Percentiles rank a stretch among this genome's conserved stretches.
These are phyloP conservation scores for Millerozyma miso DNA, from an alignment of 805 yeast species.

Conservation along the genomic window DNA sequence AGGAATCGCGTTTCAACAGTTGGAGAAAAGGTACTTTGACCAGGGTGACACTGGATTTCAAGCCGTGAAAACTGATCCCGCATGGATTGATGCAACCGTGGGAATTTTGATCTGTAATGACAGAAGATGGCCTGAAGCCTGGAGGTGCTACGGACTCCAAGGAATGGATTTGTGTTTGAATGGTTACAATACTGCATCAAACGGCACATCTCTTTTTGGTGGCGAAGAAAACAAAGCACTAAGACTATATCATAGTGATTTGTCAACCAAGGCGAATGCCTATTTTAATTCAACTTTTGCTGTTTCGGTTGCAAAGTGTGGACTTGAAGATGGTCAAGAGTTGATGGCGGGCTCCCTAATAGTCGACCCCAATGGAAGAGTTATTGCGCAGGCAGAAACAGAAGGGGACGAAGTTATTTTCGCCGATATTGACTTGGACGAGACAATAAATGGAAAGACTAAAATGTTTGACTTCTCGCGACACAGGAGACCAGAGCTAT, in stretches of 20 bases:
- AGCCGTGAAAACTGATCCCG: constrained; percentile 29
- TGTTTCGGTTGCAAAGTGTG: constrained; percentile 32
- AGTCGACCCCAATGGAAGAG: constrained; percentile 33
- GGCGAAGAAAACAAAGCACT: constrained; percentile 21
- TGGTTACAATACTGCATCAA: constrained; percentile 34
- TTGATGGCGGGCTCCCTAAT: constrained; percentile 32
- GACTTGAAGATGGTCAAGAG: constrained; percentile 33
- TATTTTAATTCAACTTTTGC: constrained; percentile 31
- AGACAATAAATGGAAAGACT: constrained; percentile 46
- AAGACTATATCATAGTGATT: constrained; percentile 29
- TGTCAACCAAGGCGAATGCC: constrained; percentile 29
- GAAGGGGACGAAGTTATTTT: constrained; percentile 24
- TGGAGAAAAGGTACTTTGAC: constrained; percentile 35
- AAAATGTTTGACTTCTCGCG: constrained; percentile 4
- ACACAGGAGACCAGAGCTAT: constrained; percentile 5
- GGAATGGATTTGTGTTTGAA: constrained; percentile 36
- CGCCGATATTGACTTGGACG: constrained; percentile 4
- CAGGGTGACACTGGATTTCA: constrained; percentile 34
- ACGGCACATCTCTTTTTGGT: constrained; percentile 19
- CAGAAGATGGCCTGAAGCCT: constrained; percentile 41
- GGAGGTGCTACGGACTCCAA: constrained; percentile 36
- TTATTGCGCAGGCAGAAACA: constrained; percentile 29
- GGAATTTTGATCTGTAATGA: constrained; percentile 39
- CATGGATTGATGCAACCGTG: constrained; percentile 31
- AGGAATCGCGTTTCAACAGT: constrained; percentile 28